Conservation (phyloP, 2,329 filamentous ascomycete species). For the Colletotrichum caudatum region DNA sequence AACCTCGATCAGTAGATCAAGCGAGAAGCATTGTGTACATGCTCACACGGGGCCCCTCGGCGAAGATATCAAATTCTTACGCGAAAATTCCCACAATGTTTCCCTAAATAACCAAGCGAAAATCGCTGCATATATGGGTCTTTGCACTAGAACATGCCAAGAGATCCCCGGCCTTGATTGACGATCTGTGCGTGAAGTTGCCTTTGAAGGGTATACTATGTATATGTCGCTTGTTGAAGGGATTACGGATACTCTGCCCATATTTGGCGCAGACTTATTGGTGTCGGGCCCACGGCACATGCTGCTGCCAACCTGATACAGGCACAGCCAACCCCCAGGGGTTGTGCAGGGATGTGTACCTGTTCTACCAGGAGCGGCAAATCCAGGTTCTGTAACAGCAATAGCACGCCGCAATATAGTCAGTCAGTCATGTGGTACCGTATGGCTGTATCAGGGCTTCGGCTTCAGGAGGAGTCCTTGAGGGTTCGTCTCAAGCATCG, state of each 20-base stretch:
- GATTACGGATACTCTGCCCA: conserved; percentile 1
- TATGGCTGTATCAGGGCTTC: neutral
- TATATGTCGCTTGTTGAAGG: no score
- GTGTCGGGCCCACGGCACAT: conserved; percentile 24
- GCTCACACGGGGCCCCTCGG: neutral
- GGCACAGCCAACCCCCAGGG: conserved; percentile 1
- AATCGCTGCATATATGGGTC: neutral
- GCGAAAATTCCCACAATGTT: neutral
- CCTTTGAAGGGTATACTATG: neutral
- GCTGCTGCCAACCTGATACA: conserved; percentile 30
- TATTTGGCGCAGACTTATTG: neutral
- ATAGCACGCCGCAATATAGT: conserved; percentile 11
- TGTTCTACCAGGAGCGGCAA: neutral
- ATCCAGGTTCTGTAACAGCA: neutral
- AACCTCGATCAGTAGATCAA: neutral
- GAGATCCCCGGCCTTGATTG: neutral
- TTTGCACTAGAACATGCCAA: neutral
- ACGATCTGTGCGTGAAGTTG: neutral
- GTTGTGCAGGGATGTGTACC: conserved; percentile 1
- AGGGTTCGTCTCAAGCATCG: conserved; percentile 9
- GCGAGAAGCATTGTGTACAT: neutral
- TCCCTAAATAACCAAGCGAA: neutral
- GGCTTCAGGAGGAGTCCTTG: neutral
- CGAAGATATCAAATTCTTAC: neutral
- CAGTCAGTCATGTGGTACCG: neutral